Evolutionary conservation across 2,329 filamentous ascomycete genomes (phyloP).

Genomic region (Diaporthe velutina): DNA sequence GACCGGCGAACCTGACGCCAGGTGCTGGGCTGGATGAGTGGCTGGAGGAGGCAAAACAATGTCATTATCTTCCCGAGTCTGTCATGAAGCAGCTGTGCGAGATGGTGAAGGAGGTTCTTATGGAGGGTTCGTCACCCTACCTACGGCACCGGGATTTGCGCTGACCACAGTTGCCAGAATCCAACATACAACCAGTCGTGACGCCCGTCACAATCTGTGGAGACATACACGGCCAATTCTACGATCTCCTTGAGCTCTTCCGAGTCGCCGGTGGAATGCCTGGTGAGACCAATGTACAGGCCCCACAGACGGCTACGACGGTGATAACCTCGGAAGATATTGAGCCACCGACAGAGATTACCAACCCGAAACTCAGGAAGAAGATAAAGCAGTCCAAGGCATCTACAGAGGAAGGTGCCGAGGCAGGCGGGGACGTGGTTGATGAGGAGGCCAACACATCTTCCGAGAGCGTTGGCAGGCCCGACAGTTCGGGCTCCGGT

Average conservation of each 20-base stretch:
- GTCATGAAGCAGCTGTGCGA: conserved; percentile 99
- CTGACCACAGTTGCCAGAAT: conserved; percentile 70
- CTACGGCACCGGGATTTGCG: neutral
- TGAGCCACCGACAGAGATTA: conserved; percentile 90
- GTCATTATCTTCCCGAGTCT: conserved; percentile 93
- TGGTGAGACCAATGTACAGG: conserved; percentile 79
- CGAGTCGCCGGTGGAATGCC: conserved; percentile 97
- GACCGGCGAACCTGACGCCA: conserved; percentile 85
- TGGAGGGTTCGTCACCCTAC: conserved; percentile 79
- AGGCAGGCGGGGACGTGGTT: conserved; percentile 57
- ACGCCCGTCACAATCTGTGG: conserved; percentile 98
- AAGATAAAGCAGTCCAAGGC: conserved; percentile 79
- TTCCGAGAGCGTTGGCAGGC: conserved; percentile 61
- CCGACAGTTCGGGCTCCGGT: conserved; percentile 49
- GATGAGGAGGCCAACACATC: conserved; percentile 62
- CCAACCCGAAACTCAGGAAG: conserved; percentile 86
- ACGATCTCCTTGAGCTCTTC: conserved; percentile 97
- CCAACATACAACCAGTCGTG: conserved; percentile 97
- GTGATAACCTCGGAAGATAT: conserved; percentile 92
- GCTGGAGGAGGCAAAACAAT: conserved; percentile 96
- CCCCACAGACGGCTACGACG: conserved; percentile 76
- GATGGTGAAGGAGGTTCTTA: conserved; percentile 98
- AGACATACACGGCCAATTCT: conserved; percentile 99
- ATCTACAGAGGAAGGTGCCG: conserved; percentile 46
- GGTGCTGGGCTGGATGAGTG: conserved; percentile 94